phyloP scores from a whole-genome alignment of 1,284 basidiomycete species.

The Coniferiporia sulphurascens region DNA sequence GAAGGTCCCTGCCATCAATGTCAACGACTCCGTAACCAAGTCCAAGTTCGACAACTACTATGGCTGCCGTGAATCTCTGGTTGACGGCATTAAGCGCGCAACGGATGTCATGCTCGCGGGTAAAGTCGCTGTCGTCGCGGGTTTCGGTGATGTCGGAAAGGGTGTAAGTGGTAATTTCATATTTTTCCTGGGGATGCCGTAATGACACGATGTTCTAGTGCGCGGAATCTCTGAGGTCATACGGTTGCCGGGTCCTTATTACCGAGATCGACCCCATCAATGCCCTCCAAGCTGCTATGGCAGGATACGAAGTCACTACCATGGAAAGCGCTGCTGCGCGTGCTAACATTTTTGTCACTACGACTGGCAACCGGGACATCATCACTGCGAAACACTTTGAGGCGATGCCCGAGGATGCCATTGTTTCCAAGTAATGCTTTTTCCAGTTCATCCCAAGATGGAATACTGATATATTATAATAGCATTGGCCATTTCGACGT shows the following conservation, averaged over 20 bases:
- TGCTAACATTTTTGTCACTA: slow-evolving; percentile 95
- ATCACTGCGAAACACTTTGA: slow-evolving; percentile 91
- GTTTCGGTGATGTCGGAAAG: slow-evolving; percentile 99
- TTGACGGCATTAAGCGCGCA: slow-evolving; percentile 99
- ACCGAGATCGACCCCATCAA: slow-evolving; percentile 99
- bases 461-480: slow-evolving; percentile 8
- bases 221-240: slow-evolving; percentile 94
- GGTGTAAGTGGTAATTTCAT: slow-evolving; percentile 58
- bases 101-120: slow-evolving; percentile 99
- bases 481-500: slow-evolving; percentile 99
- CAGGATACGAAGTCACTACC: slow-evolving; percentile 96
- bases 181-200: slow-evolving; percentile 1
- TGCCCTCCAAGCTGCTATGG: slow-evolving; percentile 99
- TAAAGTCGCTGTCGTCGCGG: slow-evolving; percentile 98
- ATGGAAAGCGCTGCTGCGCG: slow-evolving; percentile 96
- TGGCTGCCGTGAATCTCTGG: slow-evolving; percentile 98
- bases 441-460: not conserved
- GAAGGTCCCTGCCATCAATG: slow-evolving; percentile 99
- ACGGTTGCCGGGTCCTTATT: slow-evolving; percentile 93
- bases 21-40: slow-evolving; percentile 99
- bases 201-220: slow-evolving; percentile 51
- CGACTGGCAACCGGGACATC: slow-evolving; percentile 98
- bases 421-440: slow-evolving; percentile 81
- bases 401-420: slow-evolving; percentile 97
- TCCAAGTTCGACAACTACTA: slow-evolving; percentile 98